Evolutionary conservation across 2,329 filamentous ascomycete genomes (phyloP), one percentile per base, ranked within the genome.

Genomic region (Tetracladium maxilliforme): DNA sequence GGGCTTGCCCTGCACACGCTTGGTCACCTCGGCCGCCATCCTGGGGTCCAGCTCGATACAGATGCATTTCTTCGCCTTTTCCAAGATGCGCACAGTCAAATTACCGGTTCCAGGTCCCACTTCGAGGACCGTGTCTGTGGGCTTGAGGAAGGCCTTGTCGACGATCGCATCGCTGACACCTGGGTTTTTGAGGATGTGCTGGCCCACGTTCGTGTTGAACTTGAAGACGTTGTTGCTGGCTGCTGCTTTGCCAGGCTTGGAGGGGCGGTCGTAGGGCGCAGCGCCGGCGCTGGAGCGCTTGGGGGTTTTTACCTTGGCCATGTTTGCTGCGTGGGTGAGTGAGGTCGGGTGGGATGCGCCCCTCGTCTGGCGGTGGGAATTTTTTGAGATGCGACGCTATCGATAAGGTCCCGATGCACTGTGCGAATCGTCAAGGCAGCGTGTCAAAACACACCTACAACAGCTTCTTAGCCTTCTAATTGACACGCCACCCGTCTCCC

Each of bases 11-110:
- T 94, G 86, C 7, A 95, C 86, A 42, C 87, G 78, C 54, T 92
- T 86, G 22, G 82, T 90, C 34, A 94, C 68, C 55, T 95, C 90
- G 30, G 87, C 87, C 10, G 83, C 84, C 90, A 95, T 95, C 44
- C 90, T 68, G 12, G 90, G 86, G 54, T 98, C 90, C 48, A 94
- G 66, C 57, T 98, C 90, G 25, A 94, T 81, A 4, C 81, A 80
- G 25, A 86, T 80, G 23, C 63, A 56, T 33, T 80, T 81, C 50
- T 84, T 86, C 13, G 82, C 83, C 34, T 82, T 78, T 41, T 90
- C 81, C 14, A 95, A 58, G 32, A 95, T 94, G 30, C 82, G 69
- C 14, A 90, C 77, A 1, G 87, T 95, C 39, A 95, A 51, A 48
- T 90, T 92, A 34, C 84, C 83, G 1, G 81, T 87, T 43, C 84